phyloP scores from a whole-genome alignment of 164 flowering plant species.

The Protea cynaroides region DNA sequence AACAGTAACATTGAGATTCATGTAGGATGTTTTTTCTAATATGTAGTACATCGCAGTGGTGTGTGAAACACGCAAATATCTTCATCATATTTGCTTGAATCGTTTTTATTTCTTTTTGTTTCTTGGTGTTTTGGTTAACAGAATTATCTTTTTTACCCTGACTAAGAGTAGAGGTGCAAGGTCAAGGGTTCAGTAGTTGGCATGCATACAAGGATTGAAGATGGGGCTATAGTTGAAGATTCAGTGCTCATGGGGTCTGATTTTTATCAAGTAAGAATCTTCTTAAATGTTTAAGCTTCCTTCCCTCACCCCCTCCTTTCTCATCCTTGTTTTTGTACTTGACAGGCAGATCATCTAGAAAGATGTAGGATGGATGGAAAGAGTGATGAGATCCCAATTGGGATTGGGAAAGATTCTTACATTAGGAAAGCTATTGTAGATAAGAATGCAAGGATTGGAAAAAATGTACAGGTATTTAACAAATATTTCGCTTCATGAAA shows the following conservation, averaged over 20 bases:
- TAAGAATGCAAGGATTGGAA: slow-evolving; percentile 81
- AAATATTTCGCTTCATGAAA: not conserved
- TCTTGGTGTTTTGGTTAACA: not conserved
- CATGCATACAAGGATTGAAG: slow-evolving; percentile 48
- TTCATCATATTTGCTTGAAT: too few species aligned
- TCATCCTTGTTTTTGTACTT: not conserved
- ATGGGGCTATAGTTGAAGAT: slow-evolving; percentile 59
- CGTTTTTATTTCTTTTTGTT: too few species aligned
- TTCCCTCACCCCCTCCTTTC: not conserved
- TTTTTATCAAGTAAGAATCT: slow-evolving; percentile 31
- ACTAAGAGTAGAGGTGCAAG: slow-evolving; percentile 56
- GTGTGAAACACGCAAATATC: too few species aligned
- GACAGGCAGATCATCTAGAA: slow-evolving; percentile 25
- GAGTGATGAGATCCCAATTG: slow-evolving; percentile 40
- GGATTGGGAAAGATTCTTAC: slow-evolving; percentile 57
- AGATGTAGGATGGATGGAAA: slow-evolving; percentile 15
- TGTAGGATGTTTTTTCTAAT: too few species aligned
- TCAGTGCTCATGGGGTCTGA: slow-evolving; percentile 78
- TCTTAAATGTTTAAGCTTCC: not conserved
- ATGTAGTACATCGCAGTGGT: too few species aligned
- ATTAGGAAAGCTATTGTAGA: slow-evolving; percentile 74
- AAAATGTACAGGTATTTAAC: slow-evolving; percentile 53
- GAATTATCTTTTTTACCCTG: not conserved
- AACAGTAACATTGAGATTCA: too few species aligned
- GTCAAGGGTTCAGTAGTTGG: slow-evolving; percentile 69